These are phyloP conservation scores for Ophioceras dolichostomum DNA, from an alignment of 2,329 filamentous ascomycete species.

Conservation along the genomic window DNA sequence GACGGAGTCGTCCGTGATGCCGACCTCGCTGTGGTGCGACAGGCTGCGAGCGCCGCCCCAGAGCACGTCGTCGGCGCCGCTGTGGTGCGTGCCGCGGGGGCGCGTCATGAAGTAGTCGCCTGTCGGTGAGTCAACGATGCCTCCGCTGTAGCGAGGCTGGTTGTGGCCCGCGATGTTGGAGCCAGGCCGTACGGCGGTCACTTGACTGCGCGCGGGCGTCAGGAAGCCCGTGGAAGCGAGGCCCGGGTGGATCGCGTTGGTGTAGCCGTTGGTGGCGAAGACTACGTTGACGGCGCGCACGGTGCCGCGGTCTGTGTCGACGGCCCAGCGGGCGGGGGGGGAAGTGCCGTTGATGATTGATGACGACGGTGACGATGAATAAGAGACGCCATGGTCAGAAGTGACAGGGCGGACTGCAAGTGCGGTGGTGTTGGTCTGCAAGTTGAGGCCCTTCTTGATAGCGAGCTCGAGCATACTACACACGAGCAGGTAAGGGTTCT, in stretches of 20 bases:
- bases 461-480: slow-evolving; percentile 31
- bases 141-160: slow-evolving; percentile 1
- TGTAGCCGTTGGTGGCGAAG: slow-evolving; percentile 42
- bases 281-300: slow-evolving; percentile 30
- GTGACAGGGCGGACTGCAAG: slow-evolving; percentile 7
- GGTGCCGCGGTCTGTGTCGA: slow-evolving; percentile 28
- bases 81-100: slow-evolving; percentile 28
- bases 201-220: slow-evolving; percentile 51
- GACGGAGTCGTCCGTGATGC: slow-evolving; percentile 41
- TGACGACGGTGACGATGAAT: neutral
- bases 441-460: slow-evolving; percentile 29
- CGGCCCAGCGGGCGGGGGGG: slow-evolving; percentile 15
- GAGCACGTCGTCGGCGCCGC: slow-evolving; percentile 37
- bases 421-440: slow-evolving; percentile 40
- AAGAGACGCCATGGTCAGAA: too few relatives aligned
- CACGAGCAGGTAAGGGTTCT: slow-evolving; percentile 39
- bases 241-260: slow-evolving; percentile 27
- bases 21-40: slow-evolving; percentile 27
- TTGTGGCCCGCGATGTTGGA: neutral
- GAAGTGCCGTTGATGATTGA: neutral
- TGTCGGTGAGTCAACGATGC: neutral
- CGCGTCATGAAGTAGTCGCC: slow-evolving; percentile 58
- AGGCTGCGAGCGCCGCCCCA: slow-evolving; percentile 45
- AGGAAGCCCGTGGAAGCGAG: slow-evolving; percentile 41
- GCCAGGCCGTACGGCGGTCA: slow-evolving; percentile 35